A percentile compares a stretch with the other conserved stretches of the same genome.
These are phyloP conservation scores for Eimeria zaria DNA, from an alignment of 169 alveolate species.

Conservation along the genomic window DNA sequence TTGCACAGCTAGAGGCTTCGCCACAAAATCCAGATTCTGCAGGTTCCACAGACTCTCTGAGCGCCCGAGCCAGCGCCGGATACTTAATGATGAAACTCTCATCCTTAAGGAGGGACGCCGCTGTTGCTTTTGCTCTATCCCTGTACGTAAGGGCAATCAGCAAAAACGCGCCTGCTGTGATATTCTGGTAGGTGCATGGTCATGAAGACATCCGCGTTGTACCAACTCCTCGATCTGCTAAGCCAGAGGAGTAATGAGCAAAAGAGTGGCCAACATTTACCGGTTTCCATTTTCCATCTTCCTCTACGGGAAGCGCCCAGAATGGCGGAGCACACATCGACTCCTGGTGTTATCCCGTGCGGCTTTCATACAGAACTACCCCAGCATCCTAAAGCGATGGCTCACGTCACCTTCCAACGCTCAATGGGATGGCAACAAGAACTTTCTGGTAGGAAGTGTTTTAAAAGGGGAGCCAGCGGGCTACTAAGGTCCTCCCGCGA, in stretches of 20 bases:
- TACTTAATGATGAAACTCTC: slow-evolving; percentile 69
- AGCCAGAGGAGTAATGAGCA: not conserved
- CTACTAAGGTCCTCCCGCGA: too few relatives aligned
- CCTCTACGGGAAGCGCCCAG: slow-evolving; percentile 69
- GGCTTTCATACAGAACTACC: not conserved
- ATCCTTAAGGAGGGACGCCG: slow-evolving; percentile 71
- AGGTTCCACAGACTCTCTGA: slow-evolving; percentile 78
- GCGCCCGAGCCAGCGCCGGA: slow-evolving; percentile 83
- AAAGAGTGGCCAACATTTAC: not conserved
- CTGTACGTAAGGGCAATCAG: not conserved
- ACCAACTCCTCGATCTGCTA: not conserved
- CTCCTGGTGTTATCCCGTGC: not conserved
- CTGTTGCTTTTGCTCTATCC: slow-evolving; percentile 61
- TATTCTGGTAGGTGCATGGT: not conserved
- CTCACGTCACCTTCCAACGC: too few relatives aligned
- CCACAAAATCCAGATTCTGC: not conserved
- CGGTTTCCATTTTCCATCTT: slow-evolving; percentile 74
- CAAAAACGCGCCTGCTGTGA: not conserved
- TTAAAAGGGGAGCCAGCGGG: not conserved
- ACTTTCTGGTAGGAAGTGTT: not conserved
- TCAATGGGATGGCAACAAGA: not conserved
- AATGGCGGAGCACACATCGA: slow-evolving; percentile 36
- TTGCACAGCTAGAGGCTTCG: not conserved
- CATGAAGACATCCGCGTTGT: not conserved
- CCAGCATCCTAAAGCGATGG: not conserved